These are phyloP conservation scores for Aspergillus pseudoviridinutans DNA, from an alignment of 2,329 filamentous ascomycete species.

Conservation along the genomic window DNA sequence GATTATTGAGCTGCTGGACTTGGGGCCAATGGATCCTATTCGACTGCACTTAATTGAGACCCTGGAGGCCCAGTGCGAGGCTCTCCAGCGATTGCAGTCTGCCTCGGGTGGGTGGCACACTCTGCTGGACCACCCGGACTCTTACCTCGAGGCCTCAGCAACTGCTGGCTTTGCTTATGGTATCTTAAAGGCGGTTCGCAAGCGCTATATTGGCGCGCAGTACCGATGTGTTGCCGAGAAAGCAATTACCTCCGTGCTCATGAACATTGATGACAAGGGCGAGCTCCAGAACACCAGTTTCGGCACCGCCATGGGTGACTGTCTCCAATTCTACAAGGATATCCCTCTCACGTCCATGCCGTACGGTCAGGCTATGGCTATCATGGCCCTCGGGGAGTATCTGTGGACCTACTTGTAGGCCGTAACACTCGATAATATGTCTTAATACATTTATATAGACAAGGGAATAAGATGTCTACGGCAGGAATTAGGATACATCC, in stretches of 20 bases:
- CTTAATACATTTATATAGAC: no score
- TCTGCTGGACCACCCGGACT: constrained; percentile 66
- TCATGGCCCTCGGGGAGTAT: constrained; percentile 75
- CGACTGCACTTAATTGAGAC: constrained; percentile 50
- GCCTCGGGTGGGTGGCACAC: constrained; percentile 68
- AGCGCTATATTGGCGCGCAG: constrained; percentile 62
- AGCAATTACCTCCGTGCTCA: constrained; percentile 64
- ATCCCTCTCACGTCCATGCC: constrained; percentile 77
- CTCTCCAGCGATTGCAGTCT: constrained; percentile 59
- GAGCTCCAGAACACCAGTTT: constrained; percentile 73
- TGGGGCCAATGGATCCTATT: constrained; percentile 58
- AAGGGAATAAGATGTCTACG: no score
- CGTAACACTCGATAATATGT: no score
- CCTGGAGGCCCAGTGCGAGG: constrained; percentile 65
- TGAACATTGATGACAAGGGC: constrained; percentile 61
- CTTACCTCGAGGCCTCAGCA: constrained; percentile 72
- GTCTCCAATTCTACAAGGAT: constrained; percentile 71
- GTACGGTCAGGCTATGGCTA: constrained; percentile 80
- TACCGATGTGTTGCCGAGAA: constrained; percentile 60
- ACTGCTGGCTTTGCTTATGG: constrained; percentile 79
- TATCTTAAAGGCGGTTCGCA: constrained; percentile 68
- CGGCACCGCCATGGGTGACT: constrained; percentile 71
- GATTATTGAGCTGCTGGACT: constrained; percentile 68
- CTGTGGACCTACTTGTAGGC: constrained; percentile 54
- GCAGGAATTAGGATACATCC: no score